Percentiles rank a stretch among this genome's conserved stretches.
Evolutionary conservation across 331 rosid genomes (phyloP).

Genomic region (Erythrophleum ivorense): DNA sequence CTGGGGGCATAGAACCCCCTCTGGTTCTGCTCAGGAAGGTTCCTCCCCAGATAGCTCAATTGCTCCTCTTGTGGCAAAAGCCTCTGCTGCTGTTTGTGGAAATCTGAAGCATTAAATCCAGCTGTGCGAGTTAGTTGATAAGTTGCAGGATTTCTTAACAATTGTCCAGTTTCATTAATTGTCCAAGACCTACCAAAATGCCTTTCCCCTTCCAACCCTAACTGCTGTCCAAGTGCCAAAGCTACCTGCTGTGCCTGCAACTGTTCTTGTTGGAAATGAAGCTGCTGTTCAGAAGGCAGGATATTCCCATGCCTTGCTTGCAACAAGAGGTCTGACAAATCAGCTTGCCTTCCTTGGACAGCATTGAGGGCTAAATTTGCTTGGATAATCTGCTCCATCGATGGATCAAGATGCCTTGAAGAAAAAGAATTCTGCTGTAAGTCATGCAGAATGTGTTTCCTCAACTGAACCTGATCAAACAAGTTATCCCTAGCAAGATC

Average conservation of each 20-base stretch:
- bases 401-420: conserved; percentile 60
- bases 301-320: conserved; percentile 64
- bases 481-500: conserved; percentile 59
- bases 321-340: conserved; percentile 58
- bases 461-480: conserved; percentile 58
- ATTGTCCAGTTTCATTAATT: conserved; percentile 56
- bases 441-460: conserved; percentile 55
- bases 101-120: conserved; percentile 60
- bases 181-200: conserved; percentile 57
- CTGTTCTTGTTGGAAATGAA: conserved; percentile 65
- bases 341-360: conserved; percentile 62
- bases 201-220: conserved; percentile 67
- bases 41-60: conserved; percentile 61
- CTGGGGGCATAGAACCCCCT: conserved; percentile 60
- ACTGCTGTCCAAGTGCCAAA: conserved; percentile 62
- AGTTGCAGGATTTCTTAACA: conserved; percentile 58
- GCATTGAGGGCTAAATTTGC: conserved; percentile 59
- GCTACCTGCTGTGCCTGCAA: conserved; percentile 63
- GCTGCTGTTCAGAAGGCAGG: conserved; percentile 60
- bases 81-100: conserved; percentile 62
- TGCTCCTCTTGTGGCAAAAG: conserved; percentile 63
- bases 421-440: conserved; percentile 58
- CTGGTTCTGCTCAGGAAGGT: conserved; percentile 55
- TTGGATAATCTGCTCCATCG: conserved; percentile 65
- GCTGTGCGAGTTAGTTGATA: conserved; percentile 55